These are phyloP conservation scores for Cymodocea nodosa DNA, from an alignment of 116 monocot species.

Conservation along the genomic window DNA sequence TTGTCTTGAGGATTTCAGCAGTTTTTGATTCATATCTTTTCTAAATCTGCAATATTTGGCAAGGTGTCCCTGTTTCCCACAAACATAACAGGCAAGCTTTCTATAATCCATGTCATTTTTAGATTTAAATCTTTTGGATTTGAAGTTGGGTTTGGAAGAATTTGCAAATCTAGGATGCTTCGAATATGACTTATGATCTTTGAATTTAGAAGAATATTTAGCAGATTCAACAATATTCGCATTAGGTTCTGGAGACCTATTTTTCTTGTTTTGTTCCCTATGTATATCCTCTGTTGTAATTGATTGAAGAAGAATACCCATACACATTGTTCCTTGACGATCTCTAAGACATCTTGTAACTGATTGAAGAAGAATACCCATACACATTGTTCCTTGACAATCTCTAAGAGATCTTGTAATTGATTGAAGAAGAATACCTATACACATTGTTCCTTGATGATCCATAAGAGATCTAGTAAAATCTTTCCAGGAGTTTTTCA, in stretches of 20 bases:
- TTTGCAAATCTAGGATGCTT: too few species aligned
- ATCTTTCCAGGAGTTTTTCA: conserved; percentile 9
- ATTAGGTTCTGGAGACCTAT: not conserved
- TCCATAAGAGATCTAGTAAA: conserved; percentile 3
- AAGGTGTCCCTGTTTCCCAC: too few species aligned
- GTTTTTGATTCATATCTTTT: too few species aligned
- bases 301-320: not conserved
- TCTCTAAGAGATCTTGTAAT: conserved; percentile 1
- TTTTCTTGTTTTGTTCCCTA: conserved; percentile 1
- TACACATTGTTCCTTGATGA: not conserved
- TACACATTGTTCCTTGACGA: conserved; percentile 1
- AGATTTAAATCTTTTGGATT: too few species aligned
- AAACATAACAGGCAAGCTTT: too few species aligned
- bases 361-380: not conserved
- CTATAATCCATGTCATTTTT: too few species aligned
- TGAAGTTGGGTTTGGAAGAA: too few species aligned
- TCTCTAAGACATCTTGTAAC: not conserved
- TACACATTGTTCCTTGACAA: conserved; percentile 1
- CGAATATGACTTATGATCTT: too few species aligned
- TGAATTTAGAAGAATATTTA: too few species aligned
- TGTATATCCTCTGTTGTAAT: conserved; percentile 6
- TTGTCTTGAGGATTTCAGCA: too few species aligned
- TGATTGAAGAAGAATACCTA: not conserved
- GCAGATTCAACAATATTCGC: not conserved
- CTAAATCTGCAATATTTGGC: too few species aligned